These are phyloP conservation scores for Diatrype stigma DNA, from an alignment of 2,329 filamentous ascomycete species.

Conservation along the genomic window DNA sequence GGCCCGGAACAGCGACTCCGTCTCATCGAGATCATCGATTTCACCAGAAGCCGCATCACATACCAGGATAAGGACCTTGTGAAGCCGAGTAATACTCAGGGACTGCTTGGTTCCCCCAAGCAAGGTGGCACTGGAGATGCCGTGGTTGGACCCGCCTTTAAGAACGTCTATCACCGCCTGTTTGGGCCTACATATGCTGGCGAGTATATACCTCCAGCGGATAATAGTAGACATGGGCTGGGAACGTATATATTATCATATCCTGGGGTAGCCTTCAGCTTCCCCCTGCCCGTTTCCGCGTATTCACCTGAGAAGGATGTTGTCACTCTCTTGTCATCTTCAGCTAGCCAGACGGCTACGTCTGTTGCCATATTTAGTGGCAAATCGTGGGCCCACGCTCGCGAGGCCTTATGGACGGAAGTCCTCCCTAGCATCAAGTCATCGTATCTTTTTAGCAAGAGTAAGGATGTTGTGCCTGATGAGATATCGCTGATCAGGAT, in stretches of 20 bases:
- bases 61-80: constrained; percentile 67
- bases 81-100: constrained; percentile 49
- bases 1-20: constrained; percentile 87
- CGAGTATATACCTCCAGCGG: constrained; percentile 72
- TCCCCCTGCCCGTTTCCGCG: constrained; percentile 68
- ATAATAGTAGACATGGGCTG: constrained; percentile 39
- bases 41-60: constrained; percentile 75
- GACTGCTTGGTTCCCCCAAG: constrained; percentile 21
- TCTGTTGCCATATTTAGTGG: constrained; percentile 92
- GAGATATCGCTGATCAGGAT: constrained; percentile 80
- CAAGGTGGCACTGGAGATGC: constrained; percentile 19
- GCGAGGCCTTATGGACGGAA: constrained; percentile 72
- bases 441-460: constrained; percentile 63
- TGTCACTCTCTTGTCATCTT: constrained; percentile 77
- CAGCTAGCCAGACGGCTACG: constrained; percentile 69
- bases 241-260: constrained; percentile 91
- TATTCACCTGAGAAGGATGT: constrained; percentile 79
- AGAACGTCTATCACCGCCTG: constrained; percentile 88
- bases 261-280: constrained; percentile 89
- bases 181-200: constrained; percentile 91
- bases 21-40: constrained; percentile 86
- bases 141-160: constrained; percentile 67
- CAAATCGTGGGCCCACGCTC: constrained; percentile 82
- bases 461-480: constrained; percentile 76
- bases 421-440: constrained; percentile 70